Conservation (phyloP, 2,329 filamentous ascomycete species). For the Anisogramma anomala region DNA sequence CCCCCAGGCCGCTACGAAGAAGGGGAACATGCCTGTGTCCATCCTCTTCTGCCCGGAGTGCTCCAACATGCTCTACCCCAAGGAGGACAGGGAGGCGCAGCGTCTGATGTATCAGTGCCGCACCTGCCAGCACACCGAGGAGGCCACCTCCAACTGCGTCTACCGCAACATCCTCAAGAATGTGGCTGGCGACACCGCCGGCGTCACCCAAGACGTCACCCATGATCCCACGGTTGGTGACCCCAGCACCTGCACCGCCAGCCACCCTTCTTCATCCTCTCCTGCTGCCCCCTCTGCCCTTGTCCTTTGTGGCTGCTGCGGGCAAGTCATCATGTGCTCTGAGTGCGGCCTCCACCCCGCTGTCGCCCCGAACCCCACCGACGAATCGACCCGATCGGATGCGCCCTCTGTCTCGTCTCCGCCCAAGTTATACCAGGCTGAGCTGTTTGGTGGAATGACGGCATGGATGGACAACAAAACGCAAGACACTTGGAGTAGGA, state of each 20-base stretch:
- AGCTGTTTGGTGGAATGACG: conserved; percentile 6
- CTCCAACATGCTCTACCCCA: conserved; percentile 95
- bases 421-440: conserved; percentile 10
- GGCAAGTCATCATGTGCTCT: conserved; percentile 31
- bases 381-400: conserved; percentile 13
- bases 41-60: conserved; percentile 99
- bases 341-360: conserved; percentile 24
- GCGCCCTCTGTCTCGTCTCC: conserved; percentile 6
- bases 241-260: conserved; percentile 16
- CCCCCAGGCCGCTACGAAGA: conserved; percentile 32
- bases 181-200: conserved; percentile 85
- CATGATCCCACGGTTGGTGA: conserved; percentile 96
- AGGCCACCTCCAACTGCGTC: conserved; percentile 78
- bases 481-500: conserved; percentile 21
- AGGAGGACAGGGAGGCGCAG: conserved; percentile 77
- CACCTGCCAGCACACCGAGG: conserved; percentile 84
- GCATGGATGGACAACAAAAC: conserved; percentile 2
- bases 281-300: conserved; percentile 15
- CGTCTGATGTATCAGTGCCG: conserved; percentile 91
- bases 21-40: conserved; percentile 67
- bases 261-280: conserved; percentile 4
- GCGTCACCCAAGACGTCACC: conserved; percentile 93
- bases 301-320: conserved; percentile 36
- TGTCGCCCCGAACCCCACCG: conserved; percentile 7
- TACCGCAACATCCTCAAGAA: conserved; percentile 92